Conservation (phyloP, 2,329 filamentous ascomycete genomes). For the Ophiostoma sp. region DNA sequence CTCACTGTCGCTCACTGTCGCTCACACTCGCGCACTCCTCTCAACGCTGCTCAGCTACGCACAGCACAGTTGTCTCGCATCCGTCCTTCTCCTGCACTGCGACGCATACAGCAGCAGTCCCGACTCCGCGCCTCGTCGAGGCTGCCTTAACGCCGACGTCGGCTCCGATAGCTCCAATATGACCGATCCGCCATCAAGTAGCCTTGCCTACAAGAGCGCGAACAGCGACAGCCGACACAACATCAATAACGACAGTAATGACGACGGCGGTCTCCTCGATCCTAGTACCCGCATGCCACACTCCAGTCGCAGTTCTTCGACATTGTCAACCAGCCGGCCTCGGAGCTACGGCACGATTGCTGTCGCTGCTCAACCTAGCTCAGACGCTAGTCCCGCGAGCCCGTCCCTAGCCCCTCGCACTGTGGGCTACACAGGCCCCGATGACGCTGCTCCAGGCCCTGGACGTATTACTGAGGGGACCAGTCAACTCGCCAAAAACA, state of each 20-base stretch:
- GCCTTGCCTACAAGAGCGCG: slow-evolving; percentile 4
- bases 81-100: neutral
- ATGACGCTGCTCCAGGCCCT: slow-evolving; percentile 14
- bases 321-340: slow-evolving; percentile 18
- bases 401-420: slow-evolving; percentile 14
- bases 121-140: neutral
- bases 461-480: slow-evolving; percentile 12
- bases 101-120: neutral
- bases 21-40: neutral
- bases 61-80: neutral
- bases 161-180: slow-evolving; percentile 15
- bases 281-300: neutral
- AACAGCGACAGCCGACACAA: neutral
- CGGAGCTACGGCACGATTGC: slow-evolving; percentile 24
- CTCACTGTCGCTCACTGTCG: neutral
- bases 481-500: neutral
- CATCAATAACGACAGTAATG: neutral
- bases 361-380: slow-evolving; percentile 16
- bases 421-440: slow-evolving; percentile 13
- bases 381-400: slow-evolving; percentile 20
- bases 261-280: neutral
- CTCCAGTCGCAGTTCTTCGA: neutral
- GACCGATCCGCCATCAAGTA: slow-evolving; percentile 1
- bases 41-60: neutral
- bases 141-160: slow-evolving; percentile 13